Base-by-base conservation (phyloP, 2,329 filamentous ascomycete genomes). In the Tolypocladium sp. region DNA sequence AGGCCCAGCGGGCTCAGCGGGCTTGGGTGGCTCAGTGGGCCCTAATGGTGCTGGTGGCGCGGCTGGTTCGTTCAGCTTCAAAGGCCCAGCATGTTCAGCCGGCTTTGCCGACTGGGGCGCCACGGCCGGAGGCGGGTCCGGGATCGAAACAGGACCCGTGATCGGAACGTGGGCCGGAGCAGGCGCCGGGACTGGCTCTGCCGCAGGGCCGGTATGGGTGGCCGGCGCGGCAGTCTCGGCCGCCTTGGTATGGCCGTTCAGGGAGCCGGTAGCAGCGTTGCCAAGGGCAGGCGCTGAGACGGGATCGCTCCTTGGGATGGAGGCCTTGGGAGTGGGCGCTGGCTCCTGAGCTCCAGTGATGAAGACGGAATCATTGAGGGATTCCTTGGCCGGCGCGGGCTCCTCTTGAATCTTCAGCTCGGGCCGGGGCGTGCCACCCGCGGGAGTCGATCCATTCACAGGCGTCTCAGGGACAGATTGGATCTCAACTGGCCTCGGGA, bases 381-480 rank as follows among this genome's bases (percentile, higher is more conserved):
- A 58, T 27, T 71, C 68, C 51, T 68, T 64, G 41, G 58, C 10
- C 17, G 64, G 56, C 46, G 51, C 30, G 20, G 66, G 58, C 49
- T 74, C 72, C 38, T 68, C 66, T 6, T 67, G 58, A 56, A 73
- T 67, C 35, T 68, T 70, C 41, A 75, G 64, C 61, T 71, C 73
- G 2, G 70, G 73, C 46, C 70, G 63, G 8, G 71, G 73, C 3
- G 69, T 71, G 38, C 69, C 73, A 27, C 69, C 72, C 17, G 67
- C 72, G 2, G 73, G 71, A 35, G 73, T 74, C 53, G 61, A 60
- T 22, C 64, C 64, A 49, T 73, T 69, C 56, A 73, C 57, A 27
- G 75, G 74, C 10, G 72, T 76, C 63, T 74, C 63, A 22, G 71
- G 71, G 9, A 71, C 69, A 20, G 72, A 72, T 27, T 64, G 66